phyloP scores from a whole-genome alignment of 768 basidiomycete genomes.

The Termitomyces sp. region DNA sequence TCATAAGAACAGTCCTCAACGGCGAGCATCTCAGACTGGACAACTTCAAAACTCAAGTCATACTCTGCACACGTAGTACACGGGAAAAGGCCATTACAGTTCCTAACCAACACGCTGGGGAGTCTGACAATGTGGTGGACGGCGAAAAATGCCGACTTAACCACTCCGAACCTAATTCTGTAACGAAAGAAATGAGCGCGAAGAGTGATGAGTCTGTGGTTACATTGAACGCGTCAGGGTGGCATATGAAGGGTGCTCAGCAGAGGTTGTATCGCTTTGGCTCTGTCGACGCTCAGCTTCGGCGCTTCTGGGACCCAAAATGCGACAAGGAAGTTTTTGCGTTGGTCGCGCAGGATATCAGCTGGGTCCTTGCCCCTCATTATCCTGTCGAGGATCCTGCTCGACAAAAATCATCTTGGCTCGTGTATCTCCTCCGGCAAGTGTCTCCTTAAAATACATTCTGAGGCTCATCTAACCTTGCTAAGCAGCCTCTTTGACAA shows the following conservation, averaged over 20 bases:
- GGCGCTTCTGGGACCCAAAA: constrained; percentile 32
- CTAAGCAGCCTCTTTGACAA: not conserved
- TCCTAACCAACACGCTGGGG: not conserved
- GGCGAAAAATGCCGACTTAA: not conserved
- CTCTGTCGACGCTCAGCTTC: constrained; percentile 35
- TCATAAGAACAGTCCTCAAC: constrained; percentile 36
- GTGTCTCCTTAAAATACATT: not conserved
- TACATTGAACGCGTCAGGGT: constrained; percentile 27
- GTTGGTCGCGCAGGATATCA: constrained; percentile 35
- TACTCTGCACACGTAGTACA: constrained; percentile 22
- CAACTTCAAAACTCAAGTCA: constrained; percentile 33
- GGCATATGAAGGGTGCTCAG: constrained; percentile 34
- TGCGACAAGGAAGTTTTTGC: constrained; percentile 37
- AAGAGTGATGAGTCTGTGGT: constrained; percentile 32
- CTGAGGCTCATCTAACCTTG: not conserved
- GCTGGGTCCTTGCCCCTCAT: constrained; percentile 29
- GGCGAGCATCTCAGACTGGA: constrained; percentile 41
- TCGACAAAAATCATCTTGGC: not conserved
- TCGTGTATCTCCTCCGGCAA: constrained; percentile 9
- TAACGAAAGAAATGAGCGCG: not conserved
- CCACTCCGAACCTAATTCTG: not conserved
- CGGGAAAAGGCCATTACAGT: not conserved
- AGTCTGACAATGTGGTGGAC: not conserved
- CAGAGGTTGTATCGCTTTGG: constrained; percentile 40
- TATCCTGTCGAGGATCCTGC: not conserved